Conservation (phyloP, 1,139 yeast species). For the Taphrina wiesneri region DNA sequence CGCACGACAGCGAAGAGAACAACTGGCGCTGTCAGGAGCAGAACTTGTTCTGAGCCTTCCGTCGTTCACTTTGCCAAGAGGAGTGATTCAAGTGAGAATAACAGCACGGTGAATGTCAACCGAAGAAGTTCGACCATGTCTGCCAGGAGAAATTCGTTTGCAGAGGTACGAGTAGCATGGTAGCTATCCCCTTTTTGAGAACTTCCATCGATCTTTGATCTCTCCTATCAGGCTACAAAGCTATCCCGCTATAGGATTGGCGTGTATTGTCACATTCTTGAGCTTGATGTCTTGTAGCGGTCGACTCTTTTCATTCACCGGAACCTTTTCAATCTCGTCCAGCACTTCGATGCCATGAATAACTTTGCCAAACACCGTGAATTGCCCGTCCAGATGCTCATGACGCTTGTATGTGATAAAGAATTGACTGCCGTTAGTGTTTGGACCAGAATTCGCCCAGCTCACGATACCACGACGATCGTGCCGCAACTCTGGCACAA, state of each 20-base stretch:
- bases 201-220: too few species aligned
- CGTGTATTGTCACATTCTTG: constrained; percentile 50
- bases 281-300: constrained; percentile 50
- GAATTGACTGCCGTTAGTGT: constrained; percentile 52
- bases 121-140: not conserved
- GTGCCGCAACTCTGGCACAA: constrained; percentile 50
- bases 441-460: constrained; percentile 54
- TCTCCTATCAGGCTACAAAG: not conserved
- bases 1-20: too few species aligned
- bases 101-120: not conserved
- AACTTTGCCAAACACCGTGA: constrained; percentile 59
- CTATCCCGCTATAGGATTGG: constrained; percentile 46
- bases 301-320: constrained; percentile 49
- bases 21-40: too few species aligned
- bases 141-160: constrained; percentile 4
- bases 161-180: constrained; percentile 13
- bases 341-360: constrained; percentile 50
- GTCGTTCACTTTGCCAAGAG: not conserved
- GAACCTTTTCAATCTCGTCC: constrained; percentile 47
- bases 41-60: not conserved
- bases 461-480: constrained; percentile 50
- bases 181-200: not conserved
- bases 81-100: not conserved
- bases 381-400: constrained; percentile 55
- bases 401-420: constrained; percentile 50